Evolutionary conservation across 139 green algal species (phyloP).

Genomic region (Nannochloris sp.): DNA sequence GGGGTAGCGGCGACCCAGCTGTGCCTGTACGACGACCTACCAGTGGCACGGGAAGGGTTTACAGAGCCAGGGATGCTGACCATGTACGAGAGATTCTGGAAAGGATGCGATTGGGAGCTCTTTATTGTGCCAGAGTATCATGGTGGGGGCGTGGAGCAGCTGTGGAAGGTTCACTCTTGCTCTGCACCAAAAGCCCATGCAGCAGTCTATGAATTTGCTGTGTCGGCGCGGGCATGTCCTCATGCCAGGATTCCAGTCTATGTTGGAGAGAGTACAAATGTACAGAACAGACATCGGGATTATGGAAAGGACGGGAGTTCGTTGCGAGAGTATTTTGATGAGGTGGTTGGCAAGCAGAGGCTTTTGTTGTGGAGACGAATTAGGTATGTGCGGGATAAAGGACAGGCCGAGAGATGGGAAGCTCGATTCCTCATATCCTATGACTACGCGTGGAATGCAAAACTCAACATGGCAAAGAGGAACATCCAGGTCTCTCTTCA

Average conservation of each 20-base stretch:
- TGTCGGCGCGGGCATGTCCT: neutral
- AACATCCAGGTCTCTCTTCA: neutral
- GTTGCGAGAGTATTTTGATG: neutral
- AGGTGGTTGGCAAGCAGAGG: neutral
- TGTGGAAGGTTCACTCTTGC: neutral
- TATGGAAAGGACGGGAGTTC: constrained; percentile 4
- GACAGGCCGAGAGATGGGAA: constrained; percentile 6
- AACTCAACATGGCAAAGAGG: constrained; percentile 1
- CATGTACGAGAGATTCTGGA: too few relatives aligned
- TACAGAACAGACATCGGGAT: neutral
- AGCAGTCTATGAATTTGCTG: constrained; percentile 6
- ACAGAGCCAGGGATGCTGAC: too few relatives aligned
- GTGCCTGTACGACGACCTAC: too few relatives aligned
- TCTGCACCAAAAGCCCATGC: neutral
- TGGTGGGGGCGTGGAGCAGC: neutral
- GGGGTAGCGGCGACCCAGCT: too few relatives aligned
- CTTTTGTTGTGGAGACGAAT: constrained; percentile 1
- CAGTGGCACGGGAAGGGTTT: too few relatives aligned
- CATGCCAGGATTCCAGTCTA: neutral
- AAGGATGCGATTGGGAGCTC: too few relatives aligned
- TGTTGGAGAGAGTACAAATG: constrained; percentile 4
- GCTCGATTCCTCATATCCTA: constrained; percentile 3
- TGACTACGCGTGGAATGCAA: constrained; percentile 11
- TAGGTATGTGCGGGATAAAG: constrained; percentile 1
- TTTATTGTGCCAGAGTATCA: too few relatives aligned